Conservation (phyloP, 768 basidiomycete genomes). For the Nidula microcarpa region DNA sequence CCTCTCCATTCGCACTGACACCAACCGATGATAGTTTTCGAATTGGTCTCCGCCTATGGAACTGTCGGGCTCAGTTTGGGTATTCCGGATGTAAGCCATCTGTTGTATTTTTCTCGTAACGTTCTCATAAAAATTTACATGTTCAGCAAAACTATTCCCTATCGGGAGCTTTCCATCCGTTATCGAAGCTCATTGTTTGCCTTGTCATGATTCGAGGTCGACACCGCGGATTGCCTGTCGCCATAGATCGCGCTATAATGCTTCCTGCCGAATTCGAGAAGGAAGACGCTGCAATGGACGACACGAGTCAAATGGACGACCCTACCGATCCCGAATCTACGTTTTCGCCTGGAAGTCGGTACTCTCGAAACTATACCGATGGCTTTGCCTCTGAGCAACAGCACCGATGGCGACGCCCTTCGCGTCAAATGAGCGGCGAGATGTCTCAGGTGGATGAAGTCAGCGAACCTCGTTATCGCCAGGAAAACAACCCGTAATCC, state of each 20-base stretch:
- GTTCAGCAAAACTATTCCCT: conserved; percentile 77
- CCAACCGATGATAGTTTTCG: conserved; percentile 55
- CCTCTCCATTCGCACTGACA: neutral
- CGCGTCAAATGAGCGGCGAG: too few relatives aligned
- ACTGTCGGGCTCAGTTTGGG: conserved; percentile 90
- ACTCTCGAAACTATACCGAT: too few relatives aligned
- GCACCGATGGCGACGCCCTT: too few relatives aligned
- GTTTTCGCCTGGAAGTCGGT: too few relatives aligned
- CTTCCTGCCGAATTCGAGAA: conserved; percentile 63
- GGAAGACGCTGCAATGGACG: conserved; percentile 8
- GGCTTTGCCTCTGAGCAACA: too few relatives aligned
- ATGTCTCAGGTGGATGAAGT: too few relatives aligned
- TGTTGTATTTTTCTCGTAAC: neutral
- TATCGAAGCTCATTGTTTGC: conserved; percentile 87
- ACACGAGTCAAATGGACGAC: neutral
- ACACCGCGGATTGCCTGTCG: conserved; percentile 84
- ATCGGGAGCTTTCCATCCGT: conserved; percentile 67
- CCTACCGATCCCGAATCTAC: too few relatives aligned
- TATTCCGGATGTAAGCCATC: conserved; percentile 59
- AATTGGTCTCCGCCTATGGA: conserved; percentile 85
- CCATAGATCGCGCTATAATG: conserved; percentile 85
- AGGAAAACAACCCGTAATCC: too few relatives aligned
- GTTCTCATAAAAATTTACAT: neutral
- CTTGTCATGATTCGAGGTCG: conserved; percentile 92
- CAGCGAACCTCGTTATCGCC: too few relatives aligned